Evolutionary conservation across 129 eudicot species (phyloP).

Genomic region (Helichrysum umbraculigerum): DNA sequence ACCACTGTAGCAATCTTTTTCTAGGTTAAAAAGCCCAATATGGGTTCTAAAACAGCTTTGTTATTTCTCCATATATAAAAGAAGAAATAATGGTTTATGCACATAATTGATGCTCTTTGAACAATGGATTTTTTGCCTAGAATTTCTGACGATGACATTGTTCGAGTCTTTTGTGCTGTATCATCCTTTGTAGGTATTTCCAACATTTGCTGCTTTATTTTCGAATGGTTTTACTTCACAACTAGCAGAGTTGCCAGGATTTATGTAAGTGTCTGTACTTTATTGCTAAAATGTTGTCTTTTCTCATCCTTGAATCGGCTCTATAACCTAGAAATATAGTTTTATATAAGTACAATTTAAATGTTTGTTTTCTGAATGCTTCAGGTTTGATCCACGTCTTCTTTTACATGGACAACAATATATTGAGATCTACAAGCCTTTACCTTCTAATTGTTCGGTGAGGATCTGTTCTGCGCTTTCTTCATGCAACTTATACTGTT

Average conservation of each 20-base stretch:
- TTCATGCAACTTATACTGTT: background rate
- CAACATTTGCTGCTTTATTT: conserved; percentile 85
- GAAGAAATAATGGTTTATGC: background rate
- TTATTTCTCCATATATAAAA: background rate
- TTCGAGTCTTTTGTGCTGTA: background rate
- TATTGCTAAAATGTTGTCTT: conserved; percentile 1
- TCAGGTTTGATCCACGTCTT: conserved; percentile 91
- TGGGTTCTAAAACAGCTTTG: background rate
- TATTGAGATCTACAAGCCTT: conserved; percentile 88
- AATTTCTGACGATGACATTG: background rate
- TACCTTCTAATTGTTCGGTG: conserved; percentile 70
- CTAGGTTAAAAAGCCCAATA: background rate
- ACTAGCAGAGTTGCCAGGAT: conserved; percentile 58
- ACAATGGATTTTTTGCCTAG: background rate
- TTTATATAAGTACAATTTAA: background rate
- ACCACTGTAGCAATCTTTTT: background rate
- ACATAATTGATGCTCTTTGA: background rate
- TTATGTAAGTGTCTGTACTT: conserved; percentile 49
- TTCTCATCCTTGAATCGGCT: background rate
- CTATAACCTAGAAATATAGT: background rate
- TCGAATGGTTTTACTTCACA: conserved; percentile 36
- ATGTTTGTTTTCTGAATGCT: conserved; percentile 10
- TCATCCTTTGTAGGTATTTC: conserved; percentile 65
- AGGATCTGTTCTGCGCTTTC: conserved; percentile 35
- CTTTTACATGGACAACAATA: conserved; percentile 93